phyloP scores from a whole-genome alignment of 1,284 basidiomycete genomes.

The Pyrrhoderma noxium region DNA sequence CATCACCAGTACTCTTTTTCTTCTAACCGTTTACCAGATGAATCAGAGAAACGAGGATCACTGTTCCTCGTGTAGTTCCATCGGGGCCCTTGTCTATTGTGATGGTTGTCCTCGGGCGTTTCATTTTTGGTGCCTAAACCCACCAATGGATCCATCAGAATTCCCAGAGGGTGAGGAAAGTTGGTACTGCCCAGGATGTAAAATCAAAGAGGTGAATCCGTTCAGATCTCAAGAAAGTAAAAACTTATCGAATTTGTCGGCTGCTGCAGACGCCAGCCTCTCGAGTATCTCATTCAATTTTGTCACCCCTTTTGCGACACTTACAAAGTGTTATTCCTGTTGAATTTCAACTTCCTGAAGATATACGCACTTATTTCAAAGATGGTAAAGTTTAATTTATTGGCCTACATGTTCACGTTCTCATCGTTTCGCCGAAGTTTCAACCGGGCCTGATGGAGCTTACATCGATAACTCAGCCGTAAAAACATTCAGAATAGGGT shows the following conservation, averaged over 20 bases:
- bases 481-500: constrained; percentile 75
- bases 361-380: constrained; percentile 82
- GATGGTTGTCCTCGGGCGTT: constrained; percentile 96
- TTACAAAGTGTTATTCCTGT: constrained; percentile 60
- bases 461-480: constrained; percentile 75
- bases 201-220: constrained; percentile 52
- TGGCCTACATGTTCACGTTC: neutral
- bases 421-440: constrained; percentile 41
- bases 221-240: neutral
- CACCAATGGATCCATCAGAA: constrained; percentile 85
- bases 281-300: constrained; percentile 53
- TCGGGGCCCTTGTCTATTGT: constrained; percentile 84
- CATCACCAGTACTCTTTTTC: neutral
- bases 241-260: constrained; percentile 11
- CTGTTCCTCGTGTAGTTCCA: constrained; percentile 84
- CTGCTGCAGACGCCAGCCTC: constrained; percentile 52
- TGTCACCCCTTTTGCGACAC: constrained; percentile 64
- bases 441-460: constrained; percentile 62
- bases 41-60: constrained; percentile 84
- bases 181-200: constrained; percentile 89
- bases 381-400: constrained; percentile 51
- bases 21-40: constrained; percentile 19
- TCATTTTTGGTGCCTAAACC: constrained; percentile 94
- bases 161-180: constrained; percentile 73
- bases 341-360: constrained; percentile 86